These are phyloP conservation scores for Adansonia rubrostipa DNA, from an alignment of 441 rosid species.

Conservation along the genomic window DNA sequence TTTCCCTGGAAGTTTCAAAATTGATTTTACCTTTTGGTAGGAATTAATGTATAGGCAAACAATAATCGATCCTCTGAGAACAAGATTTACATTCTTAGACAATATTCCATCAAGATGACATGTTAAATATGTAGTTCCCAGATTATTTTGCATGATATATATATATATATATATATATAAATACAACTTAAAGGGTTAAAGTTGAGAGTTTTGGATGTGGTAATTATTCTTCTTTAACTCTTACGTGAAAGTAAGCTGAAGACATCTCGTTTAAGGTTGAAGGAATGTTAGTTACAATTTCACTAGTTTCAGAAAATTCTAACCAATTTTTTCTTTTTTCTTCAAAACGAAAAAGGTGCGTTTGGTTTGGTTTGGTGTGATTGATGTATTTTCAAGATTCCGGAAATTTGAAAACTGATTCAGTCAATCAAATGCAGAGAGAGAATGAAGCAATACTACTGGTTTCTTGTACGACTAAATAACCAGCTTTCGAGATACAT, in stretches of 20 bases:
- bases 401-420: background rate
- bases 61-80: background rate
- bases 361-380: background rate
- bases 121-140: background rate
- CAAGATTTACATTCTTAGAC: too few species aligned
- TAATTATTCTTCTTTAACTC: background rate
- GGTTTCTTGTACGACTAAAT: background rate
- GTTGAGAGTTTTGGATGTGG: background rate
- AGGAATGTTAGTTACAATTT: background rate
- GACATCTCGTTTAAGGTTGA: background rate
- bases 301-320: background rate
- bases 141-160: background rate
- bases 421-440: background rate
- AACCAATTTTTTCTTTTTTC: background rate
- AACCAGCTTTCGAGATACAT: background rate
- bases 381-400: background rate
- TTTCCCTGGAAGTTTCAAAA: background rate
- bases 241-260: background rate
- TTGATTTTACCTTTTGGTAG: background rate
- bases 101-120: too few species aligned
- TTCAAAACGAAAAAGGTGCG: constrained; percentile 12
- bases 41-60: background rate
- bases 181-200: too few species aligned
- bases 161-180: too few species aligned
- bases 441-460: background rate